Evolutionary conservation across 257 asterid species (phyloP).

Genomic region (Solanum clarkiae): DNA sequence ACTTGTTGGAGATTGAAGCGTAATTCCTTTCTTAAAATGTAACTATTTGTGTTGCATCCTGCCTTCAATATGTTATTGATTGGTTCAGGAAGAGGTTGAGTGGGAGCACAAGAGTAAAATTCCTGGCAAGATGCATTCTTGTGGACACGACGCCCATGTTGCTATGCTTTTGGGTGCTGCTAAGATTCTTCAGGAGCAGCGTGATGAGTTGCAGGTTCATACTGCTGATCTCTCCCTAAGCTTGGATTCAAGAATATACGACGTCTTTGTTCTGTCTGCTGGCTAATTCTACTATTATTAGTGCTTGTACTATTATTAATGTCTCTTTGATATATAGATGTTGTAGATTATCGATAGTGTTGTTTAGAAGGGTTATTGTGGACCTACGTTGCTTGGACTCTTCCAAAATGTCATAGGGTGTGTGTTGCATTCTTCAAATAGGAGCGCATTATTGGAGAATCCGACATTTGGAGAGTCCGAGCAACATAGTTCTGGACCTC

Average conservation of each 20-base stretch:
- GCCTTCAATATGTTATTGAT: not conserved
- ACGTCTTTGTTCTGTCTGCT: not conserved
- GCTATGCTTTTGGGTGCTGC: constrained; percentile 77
- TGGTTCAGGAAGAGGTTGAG: constrained; percentile 47
- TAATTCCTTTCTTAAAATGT: not conserved
- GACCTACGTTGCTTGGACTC: not conserved
- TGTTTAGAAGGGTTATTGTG: not conserved
- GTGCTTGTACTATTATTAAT: too few relatives aligned
- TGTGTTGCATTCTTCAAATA: not conserved
- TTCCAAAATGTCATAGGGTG: not conserved
- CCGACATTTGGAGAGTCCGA: not conserved
- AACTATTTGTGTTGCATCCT: not conserved
- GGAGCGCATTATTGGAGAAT: not conserved
- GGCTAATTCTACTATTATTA: not conserved
- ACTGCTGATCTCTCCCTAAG: not conserved
- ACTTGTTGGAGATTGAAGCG: not conserved
- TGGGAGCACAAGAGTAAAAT: constrained; percentile 70
- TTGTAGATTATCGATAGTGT: not conserved
- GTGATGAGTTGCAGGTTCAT: constrained; percentile 30
- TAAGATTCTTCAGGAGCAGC: constrained; percentile 43
- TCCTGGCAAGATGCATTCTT: constrained; percentile 67
- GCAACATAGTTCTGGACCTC: not conserved
- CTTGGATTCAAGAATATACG: not conserved
- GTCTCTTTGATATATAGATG: not conserved
- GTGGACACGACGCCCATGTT: constrained; percentile 79